Evolutionary conservation across 2,329 filamentous ascomycete species (phyloP).

Genomic region (Fusarium sp.): DNA sequence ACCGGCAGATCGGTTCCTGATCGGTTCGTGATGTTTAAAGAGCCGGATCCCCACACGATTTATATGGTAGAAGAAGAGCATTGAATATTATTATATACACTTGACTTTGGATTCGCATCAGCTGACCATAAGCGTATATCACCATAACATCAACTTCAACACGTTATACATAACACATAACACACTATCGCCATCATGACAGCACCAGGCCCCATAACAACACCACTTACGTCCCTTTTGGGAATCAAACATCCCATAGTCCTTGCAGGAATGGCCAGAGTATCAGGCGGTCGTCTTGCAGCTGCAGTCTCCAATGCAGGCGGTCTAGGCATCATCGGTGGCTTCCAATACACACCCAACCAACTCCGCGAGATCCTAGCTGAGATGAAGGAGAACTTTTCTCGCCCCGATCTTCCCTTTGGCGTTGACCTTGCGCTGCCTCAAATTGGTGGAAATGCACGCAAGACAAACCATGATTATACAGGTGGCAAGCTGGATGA

Average conservation of each 20-base stretch:
- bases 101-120: background rate
- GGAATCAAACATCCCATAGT: slow-evolving; percentile 89
- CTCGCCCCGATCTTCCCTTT: slow-evolving; percentile 77
- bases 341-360: slow-evolving; percentile 76
- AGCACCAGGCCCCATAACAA: slow-evolving; percentile 69
- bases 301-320: slow-evolving; percentile 91
- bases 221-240: slow-evolving; percentile 81
- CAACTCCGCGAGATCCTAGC: slow-evolving; percentile 84
- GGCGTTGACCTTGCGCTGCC: slow-evolving; percentile 92
- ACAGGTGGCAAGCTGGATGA: slow-evolving; percentile 89
- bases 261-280: slow-evolving; percentile 93
- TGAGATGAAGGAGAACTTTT: slow-evolving; percentile 83
- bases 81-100: background rate
- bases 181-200: slow-evolving; percentile 50
- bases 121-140: background rate
- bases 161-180: background rate
- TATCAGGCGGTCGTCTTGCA: slow-evolving; percentile 80
- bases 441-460: slow-evolving; percentile 83
- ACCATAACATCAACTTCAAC: background rate
- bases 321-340: slow-evolving; percentile 81
- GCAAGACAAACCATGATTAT: slow-evolving; percentile 96
- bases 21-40: slow-evolving; percentile 31
- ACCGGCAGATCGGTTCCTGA: slow-evolving; percentile 35
- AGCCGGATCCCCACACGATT: slow-evolving; percentile 25
- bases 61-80: background rate